Percentiles rank a stretch among this genome's conserved stretches.
Conservation (phyloP, 306 rosid species). For the Pterocarpus macrocarpus region DNA sequence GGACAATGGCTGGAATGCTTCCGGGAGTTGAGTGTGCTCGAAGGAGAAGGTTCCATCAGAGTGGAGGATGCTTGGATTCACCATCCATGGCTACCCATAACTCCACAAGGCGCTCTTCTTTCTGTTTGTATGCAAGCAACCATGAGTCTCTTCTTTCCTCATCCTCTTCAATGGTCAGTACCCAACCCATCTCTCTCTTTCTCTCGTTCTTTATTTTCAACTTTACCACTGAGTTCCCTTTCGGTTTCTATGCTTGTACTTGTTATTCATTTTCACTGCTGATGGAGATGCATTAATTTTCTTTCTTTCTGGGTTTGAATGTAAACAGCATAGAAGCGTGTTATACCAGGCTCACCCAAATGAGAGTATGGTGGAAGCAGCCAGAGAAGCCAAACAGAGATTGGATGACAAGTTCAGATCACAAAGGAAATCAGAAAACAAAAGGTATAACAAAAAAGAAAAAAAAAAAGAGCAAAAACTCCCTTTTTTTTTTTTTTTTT, state of each 20-base stretch:
- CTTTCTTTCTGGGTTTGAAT: neutral
- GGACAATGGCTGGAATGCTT: slow-evolving; percentile 77
- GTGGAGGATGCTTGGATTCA: slow-evolving; percentile 55
- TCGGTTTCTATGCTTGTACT: neutral
- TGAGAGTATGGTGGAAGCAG: slow-evolving; percentile 64
- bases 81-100: slow-evolving; percentile 42
- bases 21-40: slow-evolving; percentile 93
- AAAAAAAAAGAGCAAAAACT: neutral
- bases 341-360: slow-evolving; percentile 50
- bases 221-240: neutral
- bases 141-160: slow-evolving; percentile 59
- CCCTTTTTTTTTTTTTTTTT: no score
- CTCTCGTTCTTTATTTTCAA: neutral
- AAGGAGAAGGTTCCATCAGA: slow-evolving; percentile 68
- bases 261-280: neutral
- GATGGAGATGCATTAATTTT: neutral
- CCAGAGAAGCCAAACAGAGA: slow-evolving; percentile 79
- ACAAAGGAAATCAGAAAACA: slow-evolving; percentile 55
- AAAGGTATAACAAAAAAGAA: slow-evolving; percentile 47
- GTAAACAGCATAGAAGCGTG: slow-evolving; percentile 49
- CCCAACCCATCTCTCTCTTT: neutral
- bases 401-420: slow-evolving; percentile 71
- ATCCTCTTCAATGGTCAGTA: slow-evolving; percentile 58
- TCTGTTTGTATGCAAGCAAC: slow-evolving; percentile 72
- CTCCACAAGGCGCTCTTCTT: slow-evolving; percentile 66